phyloP scores from a whole-genome alignment of 768 basidiomycete genomes.

The Mycena venus region DNA sequence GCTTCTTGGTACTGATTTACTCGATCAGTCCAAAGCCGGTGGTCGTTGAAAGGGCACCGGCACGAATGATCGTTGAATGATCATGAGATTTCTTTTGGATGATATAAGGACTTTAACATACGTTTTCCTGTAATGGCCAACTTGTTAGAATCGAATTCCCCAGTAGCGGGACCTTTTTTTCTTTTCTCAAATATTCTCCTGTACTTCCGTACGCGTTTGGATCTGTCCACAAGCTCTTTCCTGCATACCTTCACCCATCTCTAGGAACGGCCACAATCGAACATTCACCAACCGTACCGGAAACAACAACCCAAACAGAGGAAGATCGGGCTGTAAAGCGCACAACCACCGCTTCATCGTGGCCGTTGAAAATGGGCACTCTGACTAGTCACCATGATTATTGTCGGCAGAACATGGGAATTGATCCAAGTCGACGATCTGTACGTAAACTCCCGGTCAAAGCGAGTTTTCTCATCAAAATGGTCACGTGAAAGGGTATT shows the following conservation, averaged over 20 bases:
- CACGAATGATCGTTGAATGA: slow-evolving; percentile 4
- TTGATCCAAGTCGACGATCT: background rate
- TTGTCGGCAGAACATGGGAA: too few relatives aligned
- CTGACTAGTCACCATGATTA: too few relatives aligned
- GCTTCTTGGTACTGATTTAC: slow-evolving; percentile 36
- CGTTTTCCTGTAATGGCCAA: slow-evolving; percentile 29
- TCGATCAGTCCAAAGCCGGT: background rate
- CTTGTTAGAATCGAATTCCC: slow-evolving; percentile 22
- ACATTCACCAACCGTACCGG: too few relatives aligned
- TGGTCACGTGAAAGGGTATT: background rate
- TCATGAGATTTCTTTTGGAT: slow-evolving; percentile 15
- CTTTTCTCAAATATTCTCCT: background rate
- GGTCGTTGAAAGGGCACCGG: background rate
- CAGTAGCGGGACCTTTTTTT: slow-evolving; percentile 11
- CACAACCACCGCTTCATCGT: too few relatives aligned
- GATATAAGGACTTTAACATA: slow-evolving; percentile 25
- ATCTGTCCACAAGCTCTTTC: too few relatives aligned
- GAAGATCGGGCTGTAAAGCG: too few relatives aligned
- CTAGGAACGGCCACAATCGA: too few relatives aligned
- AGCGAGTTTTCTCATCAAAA: background rate
- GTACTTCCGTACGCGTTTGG: too few relatives aligned
- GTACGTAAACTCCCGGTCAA: background rate
- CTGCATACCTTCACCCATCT: too few relatives aligned
- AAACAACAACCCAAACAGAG: too few relatives aligned
- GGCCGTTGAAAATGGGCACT: too few relatives aligned